These are phyloP conservation scores for Pleurotus djamor DNA, from an alignment of 768 basidiomycete species.

Conservation along the genomic window DNA sequence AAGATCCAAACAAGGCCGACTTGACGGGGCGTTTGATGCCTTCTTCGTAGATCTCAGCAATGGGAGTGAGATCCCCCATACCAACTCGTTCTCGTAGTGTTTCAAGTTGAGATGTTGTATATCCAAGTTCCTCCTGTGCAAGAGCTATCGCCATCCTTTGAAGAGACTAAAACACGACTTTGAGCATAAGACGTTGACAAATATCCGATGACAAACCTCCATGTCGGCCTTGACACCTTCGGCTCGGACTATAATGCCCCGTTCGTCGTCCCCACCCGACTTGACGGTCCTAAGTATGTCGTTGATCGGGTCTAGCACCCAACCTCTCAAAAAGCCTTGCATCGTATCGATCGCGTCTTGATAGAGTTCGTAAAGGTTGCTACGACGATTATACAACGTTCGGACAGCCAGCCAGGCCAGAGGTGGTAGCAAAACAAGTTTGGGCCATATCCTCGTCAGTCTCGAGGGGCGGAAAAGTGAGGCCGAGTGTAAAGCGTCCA, in stretches of 20 bases:
- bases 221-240: conserved; percentile 87
- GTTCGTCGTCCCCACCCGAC: conserved; percentile 63
- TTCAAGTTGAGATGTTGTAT: conserved; percentile 61
- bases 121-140: conserved; percentile 76
- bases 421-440: conserved; percentile 74
- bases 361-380: conserved; percentile 52
- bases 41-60: conserved; percentile 86
- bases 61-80: conserved; percentile 82
- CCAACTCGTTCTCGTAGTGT: conserved; percentile 64
- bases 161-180: conserved; percentile 57
- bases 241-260: conserved; percentile 69
- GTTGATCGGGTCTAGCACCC: conserved; percentile 84
- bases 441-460: conserved; percentile 78
- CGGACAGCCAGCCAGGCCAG: conserved; percentile 50
- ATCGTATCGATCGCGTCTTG: conserved; percentile 65
- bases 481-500: conserved; percentile 21
- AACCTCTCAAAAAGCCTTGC: conserved; percentile 72
- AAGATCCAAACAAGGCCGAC: conserved; percentile 75
- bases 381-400: conserved; percentile 56
- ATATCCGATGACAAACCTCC: conserved; percentile 45
- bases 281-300: conserved; percentile 83
- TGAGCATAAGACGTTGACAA: not conserved
- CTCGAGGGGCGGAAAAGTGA: conserved; percentile 66
- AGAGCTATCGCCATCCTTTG: conserved; percentile 91
- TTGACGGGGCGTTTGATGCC: conserved; percentile 88